These are phyloP conservation scores for Fusarium oxysporum DNA, from an alignment of 2,329 filamentous ascomycete genomes.

Conservation along the genomic window DNA sequence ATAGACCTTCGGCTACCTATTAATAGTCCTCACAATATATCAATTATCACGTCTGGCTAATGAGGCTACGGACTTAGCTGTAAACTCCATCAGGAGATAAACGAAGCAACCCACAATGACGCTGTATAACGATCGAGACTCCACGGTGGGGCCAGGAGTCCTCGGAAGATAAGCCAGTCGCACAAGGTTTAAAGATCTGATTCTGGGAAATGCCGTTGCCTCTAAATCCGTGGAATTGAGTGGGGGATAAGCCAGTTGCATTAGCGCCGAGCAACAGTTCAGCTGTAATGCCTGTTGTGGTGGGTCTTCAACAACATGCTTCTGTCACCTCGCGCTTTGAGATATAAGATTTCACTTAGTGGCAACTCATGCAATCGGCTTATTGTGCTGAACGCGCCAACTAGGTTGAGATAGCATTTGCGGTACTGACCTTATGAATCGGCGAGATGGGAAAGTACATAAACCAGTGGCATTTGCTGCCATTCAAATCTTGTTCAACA, in stretches of 20 bases:
- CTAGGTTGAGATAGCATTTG: too few relatives aligned
- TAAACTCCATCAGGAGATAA: neutral
- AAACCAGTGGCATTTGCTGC: neutral
- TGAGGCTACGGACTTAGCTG: neutral
- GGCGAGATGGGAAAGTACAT: accelerated
- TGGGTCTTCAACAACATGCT: too few relatives aligned
- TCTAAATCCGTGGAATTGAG: neutral
- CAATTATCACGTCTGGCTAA: neutral
- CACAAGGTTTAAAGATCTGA: too few relatives aligned
- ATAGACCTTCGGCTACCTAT: neutral
- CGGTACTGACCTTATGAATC: accelerated
- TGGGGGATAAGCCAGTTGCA: neutral
- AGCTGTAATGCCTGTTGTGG: too few relatives aligned
- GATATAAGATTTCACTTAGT: neutral
- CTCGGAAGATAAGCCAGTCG: neutral
- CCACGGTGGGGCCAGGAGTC: neutral
- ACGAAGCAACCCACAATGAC: neutral
- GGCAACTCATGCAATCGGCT: neutral
- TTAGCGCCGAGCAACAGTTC: neutral
- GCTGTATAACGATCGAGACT: neutral
- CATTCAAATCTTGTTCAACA: accelerated
- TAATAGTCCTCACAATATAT: neutral
- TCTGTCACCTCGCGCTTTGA: too few relatives aligned
- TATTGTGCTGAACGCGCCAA: neutral
- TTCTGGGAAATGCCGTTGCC: neutral